phyloP scores from a whole-genome alignment of 179 eudicot genomes.

The Monotropa hypopitys region DNA sequence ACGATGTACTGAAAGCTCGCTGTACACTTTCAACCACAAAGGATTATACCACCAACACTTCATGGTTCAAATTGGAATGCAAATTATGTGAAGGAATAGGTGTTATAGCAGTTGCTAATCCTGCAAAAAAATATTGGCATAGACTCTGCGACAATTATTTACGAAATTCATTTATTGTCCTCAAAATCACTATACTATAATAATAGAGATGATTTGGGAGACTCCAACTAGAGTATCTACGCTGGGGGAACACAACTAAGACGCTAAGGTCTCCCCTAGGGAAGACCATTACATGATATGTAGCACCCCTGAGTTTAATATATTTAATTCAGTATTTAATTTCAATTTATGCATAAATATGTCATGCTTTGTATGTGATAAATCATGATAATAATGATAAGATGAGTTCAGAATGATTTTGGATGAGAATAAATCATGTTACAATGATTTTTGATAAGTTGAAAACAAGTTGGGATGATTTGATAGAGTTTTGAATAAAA shows the following conservation, averaged over 20 bases:
- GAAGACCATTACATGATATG: background rate
- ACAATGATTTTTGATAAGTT: too few species aligned
- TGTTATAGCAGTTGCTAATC: background rate
- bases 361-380: too few species aligned
- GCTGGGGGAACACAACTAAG: background rate
- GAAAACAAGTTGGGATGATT: too few species aligned
- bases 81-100: background rate
- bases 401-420: too few species aligned
- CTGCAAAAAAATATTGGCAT: background rate
- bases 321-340: too few species aligned
- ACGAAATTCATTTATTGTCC: background rate
- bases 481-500: too few species aligned
- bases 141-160: background rate
- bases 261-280: background rate
- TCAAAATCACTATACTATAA: background rate
- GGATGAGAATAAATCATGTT: too few species aligned
- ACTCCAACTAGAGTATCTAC: too few species aligned
- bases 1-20: background rate
- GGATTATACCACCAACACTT: background rate
- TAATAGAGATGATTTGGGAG: background rate
- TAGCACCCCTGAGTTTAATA: too few species aligned
- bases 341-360: too few species aligned
- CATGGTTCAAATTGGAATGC: background rate
- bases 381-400: too few species aligned
- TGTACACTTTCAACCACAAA: background rate